phyloP scores from a whole-genome alignment of 1,139 yeast genomes.

The Yamadazyma triangularis region DNA sequence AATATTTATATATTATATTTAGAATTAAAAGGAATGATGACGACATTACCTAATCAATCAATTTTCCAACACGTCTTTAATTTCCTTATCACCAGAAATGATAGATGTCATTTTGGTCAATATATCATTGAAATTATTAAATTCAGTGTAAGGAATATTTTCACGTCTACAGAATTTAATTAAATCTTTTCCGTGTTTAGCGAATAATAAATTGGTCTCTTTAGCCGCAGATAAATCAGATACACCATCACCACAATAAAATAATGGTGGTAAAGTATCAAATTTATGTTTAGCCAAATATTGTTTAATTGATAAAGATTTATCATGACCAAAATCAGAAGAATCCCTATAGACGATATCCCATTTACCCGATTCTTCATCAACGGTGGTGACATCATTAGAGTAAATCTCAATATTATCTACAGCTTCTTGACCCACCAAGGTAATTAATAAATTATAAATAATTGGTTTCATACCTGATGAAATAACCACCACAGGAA shows the following conservation, averaged over 20 bases:
- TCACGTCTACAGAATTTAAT: slow-evolving; percentile 79
- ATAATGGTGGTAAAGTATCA: slow-evolving; percentile 48
- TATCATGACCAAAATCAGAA: slow-evolving; percentile 90
- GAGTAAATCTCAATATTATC: slow-evolving; percentile 75
- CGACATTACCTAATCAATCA: too few species aligned
- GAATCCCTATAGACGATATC: slow-evolving; percentile 81
- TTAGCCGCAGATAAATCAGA: slow-evolving; percentile 92
- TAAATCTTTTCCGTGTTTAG: slow-evolving; percentile 87
- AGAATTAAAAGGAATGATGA: too few species aligned
- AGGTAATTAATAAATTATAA: slow-evolving; percentile 62
- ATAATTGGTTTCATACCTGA: slow-evolving; percentile 94
- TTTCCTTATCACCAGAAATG: slow-evolving; percentile 22
- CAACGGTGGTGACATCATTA: slow-evolving; percentile 57
- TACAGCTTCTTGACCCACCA: slow-evolving; percentile 76
- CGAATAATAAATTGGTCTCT: slow-evolving; percentile 89
- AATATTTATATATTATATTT: too few species aligned
- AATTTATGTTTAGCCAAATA: slow-evolving; percentile 46
- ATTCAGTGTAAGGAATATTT: slow-evolving; percentile 79
- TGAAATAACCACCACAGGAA: slow-evolving; percentile 78
- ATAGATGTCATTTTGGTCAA: slow-evolving; percentile 43
- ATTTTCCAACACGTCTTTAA: slow-evolving; percentile 27
- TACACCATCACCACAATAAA: slow-evolving; percentile 97
- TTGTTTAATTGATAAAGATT: slow-evolving; percentile 74
- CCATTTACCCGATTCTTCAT: slow-evolving; percentile 57
- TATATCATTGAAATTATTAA: slow-evolving; percentile 72